Base-by-base conservation (phyloP, 257 asterid genomes). In the Rubia yunnanensis region DNA sequence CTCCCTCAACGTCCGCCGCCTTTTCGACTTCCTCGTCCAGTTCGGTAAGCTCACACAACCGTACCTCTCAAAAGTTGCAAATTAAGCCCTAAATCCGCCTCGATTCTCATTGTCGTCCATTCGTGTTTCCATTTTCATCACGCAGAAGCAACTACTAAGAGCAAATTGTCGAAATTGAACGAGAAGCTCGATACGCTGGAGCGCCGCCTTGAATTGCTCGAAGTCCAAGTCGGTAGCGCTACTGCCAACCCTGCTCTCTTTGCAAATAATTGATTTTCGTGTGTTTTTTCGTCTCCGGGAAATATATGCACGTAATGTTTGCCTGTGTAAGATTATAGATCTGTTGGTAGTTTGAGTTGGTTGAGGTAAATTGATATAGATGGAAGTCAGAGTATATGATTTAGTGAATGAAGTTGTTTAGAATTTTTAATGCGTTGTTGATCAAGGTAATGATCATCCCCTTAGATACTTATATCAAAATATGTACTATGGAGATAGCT, bases 151-250 rank as follows among this genome's bases (percentile, higher is more conserved):
- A 85, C 97, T 1, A 87, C 97, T 17, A 90, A 85, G 72, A 78
- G 81, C 39, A 90, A 90, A 76, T 73, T 90, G 78, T 80, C 95
- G 0, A 78, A 77, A 52, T 62, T 90, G 77, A 90, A 90, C 59
- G 96, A 90, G 85, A 90, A 90, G 85, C 86, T 90, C 27, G 97
- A 82, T 60, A 82, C 90, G 7, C 75, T 90, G 71, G 95, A 87
- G 76, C 85, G 95, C 73, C 90, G 95, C 3, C 78, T 90, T 9
- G 95, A 90, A 74, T 62, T 83, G 77, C 81, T 90, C 56, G 95
- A 92, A 77, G 97, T 87, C 63, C 98, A 92, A 85, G 95, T 92
- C 70, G 73, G 85, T 59, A 84, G 88, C 61, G 98, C 96, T 54
- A 85, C 97, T 18, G 80, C 87, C 22, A 92, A 87, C 73, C 95